A percentile compares a stretch with the other conserved stretches of the same genome.
These are phyloP conservation scores for Podaxis sp. DNA, from an alignment of 768 basidiomycete species.

Conservation along the genomic window DNA sequence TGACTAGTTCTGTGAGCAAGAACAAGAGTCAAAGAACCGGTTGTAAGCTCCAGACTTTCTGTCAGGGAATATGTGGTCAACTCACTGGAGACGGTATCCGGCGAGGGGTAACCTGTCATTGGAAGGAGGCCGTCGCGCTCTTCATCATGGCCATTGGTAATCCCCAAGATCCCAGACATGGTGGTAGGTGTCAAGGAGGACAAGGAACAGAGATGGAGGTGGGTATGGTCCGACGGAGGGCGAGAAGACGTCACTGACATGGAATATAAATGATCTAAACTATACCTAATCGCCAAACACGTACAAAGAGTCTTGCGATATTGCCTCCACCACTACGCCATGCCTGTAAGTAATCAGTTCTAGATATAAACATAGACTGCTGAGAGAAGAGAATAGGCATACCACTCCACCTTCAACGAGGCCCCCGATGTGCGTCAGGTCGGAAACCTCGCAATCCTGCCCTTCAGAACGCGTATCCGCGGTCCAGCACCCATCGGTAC, in stretches of 20 bases:
- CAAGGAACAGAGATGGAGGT: neutral
- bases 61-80: slow-evolving; percentile 2
- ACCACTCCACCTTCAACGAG: slow-evolving; percentile 94
- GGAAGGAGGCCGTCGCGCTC: slow-evolving; percentile 50
- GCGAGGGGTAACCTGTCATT: slow-evolving; percentile 52
- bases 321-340: slow-evolving; percentile 32
- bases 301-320: slow-evolving; percentile 7
- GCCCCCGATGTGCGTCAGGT: slow-evolving; percentile 77
- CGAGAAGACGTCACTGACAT: too few species aligned
- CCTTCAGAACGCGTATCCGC: slow-evolving; percentile 88
- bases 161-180: slow-evolving; percentile 33
- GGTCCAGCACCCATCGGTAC: slow-evolving; percentile 86
- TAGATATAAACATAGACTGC: slow-evolving; percentile 14
- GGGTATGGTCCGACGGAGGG: too few species aligned
- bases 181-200: slow-evolving; percentile 16
- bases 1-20: slow-evolving; percentile 12
- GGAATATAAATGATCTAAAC: neutral
- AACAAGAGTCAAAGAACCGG: slow-evolving; percentile 34
- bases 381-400: slow-evolving; percentile 60
- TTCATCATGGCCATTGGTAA: slow-evolving; percentile 25
- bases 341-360: slow-evolving; percentile 49
- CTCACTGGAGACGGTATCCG: slow-evolving; percentile 78
- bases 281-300: neutral
- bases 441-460: slow-evolving; percentile 88
- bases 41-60: neutral